phyloP scores from a whole-genome alignment of 495 filamentous ascomycete species.

The Aspergillus bertholletiae region DNA sequence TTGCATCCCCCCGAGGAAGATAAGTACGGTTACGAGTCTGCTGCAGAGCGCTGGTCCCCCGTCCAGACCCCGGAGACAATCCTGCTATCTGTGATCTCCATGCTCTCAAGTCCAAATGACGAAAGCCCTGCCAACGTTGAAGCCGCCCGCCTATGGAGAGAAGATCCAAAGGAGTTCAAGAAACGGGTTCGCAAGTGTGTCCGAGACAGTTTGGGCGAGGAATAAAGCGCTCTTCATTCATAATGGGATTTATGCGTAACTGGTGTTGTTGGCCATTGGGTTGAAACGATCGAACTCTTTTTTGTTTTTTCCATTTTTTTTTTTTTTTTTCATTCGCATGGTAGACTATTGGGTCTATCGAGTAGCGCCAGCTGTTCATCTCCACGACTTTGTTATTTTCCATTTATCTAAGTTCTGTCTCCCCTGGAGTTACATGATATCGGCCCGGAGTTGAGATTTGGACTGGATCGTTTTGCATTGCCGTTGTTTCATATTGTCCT shows the following conservation, averaged over 20 bases:
- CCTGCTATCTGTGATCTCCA: conserved; percentile 84
- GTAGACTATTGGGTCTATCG: background rate
- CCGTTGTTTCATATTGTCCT: background rate
- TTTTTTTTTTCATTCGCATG: conserved; percentile 3
- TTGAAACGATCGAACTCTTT: background rate
- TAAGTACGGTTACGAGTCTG: conserved; percentile 89
- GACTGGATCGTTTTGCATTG: background rate
- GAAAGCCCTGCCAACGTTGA: conserved; percentile 96
- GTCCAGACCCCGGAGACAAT: conserved; percentile 97
- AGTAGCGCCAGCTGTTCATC: background rate
- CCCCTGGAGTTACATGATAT: background rate
- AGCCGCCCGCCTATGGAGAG: conserved; percentile 81
- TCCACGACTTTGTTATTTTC: background rate
- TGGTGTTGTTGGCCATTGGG: conserved; percentile 9
- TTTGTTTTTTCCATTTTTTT: background rate
- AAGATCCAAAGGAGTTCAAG: conserved; percentile 77
- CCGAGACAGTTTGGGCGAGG: conserved; percentile 78
- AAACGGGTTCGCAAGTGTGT: conserved; percentile 75
- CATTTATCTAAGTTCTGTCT: background rate
- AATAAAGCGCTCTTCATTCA: conserved; percentile 30
- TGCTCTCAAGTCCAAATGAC: conserved; percentile 90
- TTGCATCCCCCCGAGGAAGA: conserved; percentile 95
- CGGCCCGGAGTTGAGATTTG: background rate
- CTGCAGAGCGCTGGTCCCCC: conserved; percentile 93
- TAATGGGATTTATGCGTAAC: background rate